Evolutionary conservation across 108 stramenopile species (phyloP).

Genomic region (Skeletonema costatum): DNA sequence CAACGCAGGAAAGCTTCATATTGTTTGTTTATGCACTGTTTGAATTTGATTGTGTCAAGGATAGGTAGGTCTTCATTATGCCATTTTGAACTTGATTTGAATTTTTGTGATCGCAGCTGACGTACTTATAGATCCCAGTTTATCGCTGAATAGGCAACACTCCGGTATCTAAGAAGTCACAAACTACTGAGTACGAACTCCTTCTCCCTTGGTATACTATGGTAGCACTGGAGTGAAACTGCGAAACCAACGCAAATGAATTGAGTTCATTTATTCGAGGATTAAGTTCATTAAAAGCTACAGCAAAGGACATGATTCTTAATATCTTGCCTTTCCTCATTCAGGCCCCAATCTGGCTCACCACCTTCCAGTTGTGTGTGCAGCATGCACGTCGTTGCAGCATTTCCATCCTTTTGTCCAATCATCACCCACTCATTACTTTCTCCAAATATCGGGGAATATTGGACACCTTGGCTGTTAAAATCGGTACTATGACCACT

Average conservation of each 20-base stretch:
- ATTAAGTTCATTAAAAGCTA: background rate
- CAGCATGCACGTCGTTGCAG: slow-evolving; percentile 38
- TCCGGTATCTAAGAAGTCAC: too few species aligned
- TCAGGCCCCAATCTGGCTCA: slow-evolving; percentile 2
- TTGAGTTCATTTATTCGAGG: too few species aligned
- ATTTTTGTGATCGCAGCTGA: too few species aligned
- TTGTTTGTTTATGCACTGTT: background rate
- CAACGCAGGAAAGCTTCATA: background rate
- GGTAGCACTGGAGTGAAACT: too few species aligned
- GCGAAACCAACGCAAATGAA: too few species aligned
- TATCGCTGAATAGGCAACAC: too few species aligned
- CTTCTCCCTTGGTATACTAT: too few species aligned
- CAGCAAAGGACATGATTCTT: slow-evolving; percentile 5
- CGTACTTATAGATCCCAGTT: too few species aligned
- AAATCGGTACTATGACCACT: slow-evolving; percentile 26
- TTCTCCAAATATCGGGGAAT: slow-evolving; percentile 21
- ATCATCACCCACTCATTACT: slow-evolving; percentile 36
- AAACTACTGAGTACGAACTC: too few species aligned
- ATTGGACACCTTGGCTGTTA: slow-evolving; percentile 21
- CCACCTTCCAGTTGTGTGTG: slow-evolving; percentile 7
- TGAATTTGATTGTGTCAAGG: background rate
- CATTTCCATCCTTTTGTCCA: slow-evolving; percentile 35
- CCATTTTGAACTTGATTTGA: background rate
- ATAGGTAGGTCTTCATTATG: background rate
- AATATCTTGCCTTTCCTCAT: background rate